phyloP scores from a whole-genome alignment of 2,329 filamentous ascomycete genomes.

The Fusarium hostae region DNA sequence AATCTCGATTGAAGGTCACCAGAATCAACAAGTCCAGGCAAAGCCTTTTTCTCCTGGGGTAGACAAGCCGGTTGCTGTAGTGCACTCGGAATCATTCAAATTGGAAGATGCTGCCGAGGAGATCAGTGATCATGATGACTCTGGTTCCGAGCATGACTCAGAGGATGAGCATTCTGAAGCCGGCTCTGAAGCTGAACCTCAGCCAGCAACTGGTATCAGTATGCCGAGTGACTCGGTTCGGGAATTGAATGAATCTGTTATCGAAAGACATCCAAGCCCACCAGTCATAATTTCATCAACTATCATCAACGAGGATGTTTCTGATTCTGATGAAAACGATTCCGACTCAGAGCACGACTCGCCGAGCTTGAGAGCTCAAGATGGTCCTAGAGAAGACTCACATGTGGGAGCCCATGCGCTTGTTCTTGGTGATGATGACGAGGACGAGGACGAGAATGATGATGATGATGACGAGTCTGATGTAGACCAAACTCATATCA shows the following conservation, averaged over 20 bases:
- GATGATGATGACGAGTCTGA: background rate
- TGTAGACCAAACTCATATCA: background rate
- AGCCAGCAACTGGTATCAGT: background rate
- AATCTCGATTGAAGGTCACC: background rate
- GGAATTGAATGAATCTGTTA: background rate
- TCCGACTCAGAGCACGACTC: constrained; percentile 10
- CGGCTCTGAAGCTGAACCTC: background rate
- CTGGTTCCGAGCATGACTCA: constrained; percentile 1
- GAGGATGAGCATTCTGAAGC: constrained; percentile 2
- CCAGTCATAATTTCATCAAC: background rate
- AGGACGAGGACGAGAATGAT: background rate
- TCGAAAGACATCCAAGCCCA: background rate
- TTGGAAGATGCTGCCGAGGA: background rate
- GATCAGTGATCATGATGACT: background rate
- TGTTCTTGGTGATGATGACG: background rate
- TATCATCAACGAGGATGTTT: background rate
- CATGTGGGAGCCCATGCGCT: background rate
- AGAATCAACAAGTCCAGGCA: background rate
- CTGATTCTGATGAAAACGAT: background rate
- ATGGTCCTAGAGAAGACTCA: background rate
- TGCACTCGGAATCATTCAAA: background rate
- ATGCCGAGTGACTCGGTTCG: background rate
- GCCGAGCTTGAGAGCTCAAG: background rate
- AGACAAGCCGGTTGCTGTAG: background rate
- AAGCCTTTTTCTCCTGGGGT: background rate